Evolutionary conservation across 179 eudicot species (phyloP), one percentile per base, ranked within the genome.

Genomic region (Drosera spatulata): DNA sequence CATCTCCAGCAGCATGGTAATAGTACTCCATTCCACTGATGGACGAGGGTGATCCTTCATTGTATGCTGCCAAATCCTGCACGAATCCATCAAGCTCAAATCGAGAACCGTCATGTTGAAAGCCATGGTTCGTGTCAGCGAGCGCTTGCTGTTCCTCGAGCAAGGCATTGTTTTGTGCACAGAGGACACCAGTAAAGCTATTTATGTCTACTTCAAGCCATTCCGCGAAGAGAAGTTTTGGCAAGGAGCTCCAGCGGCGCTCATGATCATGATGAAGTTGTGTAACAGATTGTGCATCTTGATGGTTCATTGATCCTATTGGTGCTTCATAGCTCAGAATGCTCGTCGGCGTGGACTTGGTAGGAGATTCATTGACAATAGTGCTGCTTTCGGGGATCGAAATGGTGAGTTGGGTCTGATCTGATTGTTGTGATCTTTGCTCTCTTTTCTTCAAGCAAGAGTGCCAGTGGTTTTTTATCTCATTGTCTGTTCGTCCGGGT

Each of bases 401-500:
- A 62, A 50, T 66, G 47, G 54, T 53, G 38, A 15, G 39, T 6
- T 58, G 53, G 41, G 45, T 56, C 63, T 64, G 48, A 9, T 55
- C 69, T 67, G 5, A 53, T 7, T 14, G 60, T 53, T 59, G 61
- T 65, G 2, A 50, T 3, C 59, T 48, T 66, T 1, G 62, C 61
- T 2, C 66, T 40, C 70, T 72, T 80, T 85, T 87, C 76, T 90
- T 90, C 6, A 90, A 69, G 61, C 73, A 75, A 4, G 97, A 82
- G 73, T 90, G 93, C 97, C 96, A 90, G 48, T 67, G 69, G 64
- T 90, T 90, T 68, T 87, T 90, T 15, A 90, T 85, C 78, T 91
- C 97, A 6, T 91, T 87, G 37, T 91, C 97, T 0, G 94, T 91
- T 60, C 97, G 79, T 62, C 97, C 97, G 0, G 89, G 86, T 50